Base-by-base conservation (phyloP, 305 asterid species). In the Galium porrigens region DNA sequence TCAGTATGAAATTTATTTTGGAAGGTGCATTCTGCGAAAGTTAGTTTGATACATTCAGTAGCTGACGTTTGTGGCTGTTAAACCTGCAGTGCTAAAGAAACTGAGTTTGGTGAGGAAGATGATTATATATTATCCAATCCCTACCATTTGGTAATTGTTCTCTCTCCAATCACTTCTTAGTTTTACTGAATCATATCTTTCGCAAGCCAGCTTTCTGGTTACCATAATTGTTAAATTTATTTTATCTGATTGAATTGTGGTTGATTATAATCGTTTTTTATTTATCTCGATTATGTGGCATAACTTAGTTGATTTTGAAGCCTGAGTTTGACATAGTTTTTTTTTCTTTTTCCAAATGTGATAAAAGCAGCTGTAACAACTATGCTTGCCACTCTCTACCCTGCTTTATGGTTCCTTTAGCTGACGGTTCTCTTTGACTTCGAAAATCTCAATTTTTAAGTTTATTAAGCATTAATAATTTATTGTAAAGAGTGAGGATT, bases 121-220 rank as follows among this genome's bases (percentile, higher is more conserved):
- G 96, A 87, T 73, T 87, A 86, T 82, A 78, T 90, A 63, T 69
- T 89, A 63, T 84, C 96, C 63, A 94, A 88, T 76, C 97, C 99
- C 14, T 94, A 94, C 82, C 99, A 94, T 91, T 73, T 90, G 95
- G 99, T 94, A 86, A 83, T 69, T 67, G 15, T 78, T 64, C 32
- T 60, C 53, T 52, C 57, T 44, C 77, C 61, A 60, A 37, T 71
- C 51, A 49, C 64, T 51, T 76, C 53, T 67, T 68, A 53, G 18
- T 55, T 62, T 63, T 49, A 41, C 63, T 29, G 37, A 14, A 32
- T 69, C 32, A 22, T 61, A 11, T 0, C 29, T 27, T 32, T 30
- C 25, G 29, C n/a, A 36, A 10, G 36, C 22, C 7, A 15, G 59
- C 30, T 39, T 39, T 17, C 32, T 58, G 22, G n/a, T n/a, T 67